Evolutionary conservation across 1,284 basidiomycete species (phyloP), one percentile per base, ranked within the genome.

Genomic region (Irpex sp.): DNA sequence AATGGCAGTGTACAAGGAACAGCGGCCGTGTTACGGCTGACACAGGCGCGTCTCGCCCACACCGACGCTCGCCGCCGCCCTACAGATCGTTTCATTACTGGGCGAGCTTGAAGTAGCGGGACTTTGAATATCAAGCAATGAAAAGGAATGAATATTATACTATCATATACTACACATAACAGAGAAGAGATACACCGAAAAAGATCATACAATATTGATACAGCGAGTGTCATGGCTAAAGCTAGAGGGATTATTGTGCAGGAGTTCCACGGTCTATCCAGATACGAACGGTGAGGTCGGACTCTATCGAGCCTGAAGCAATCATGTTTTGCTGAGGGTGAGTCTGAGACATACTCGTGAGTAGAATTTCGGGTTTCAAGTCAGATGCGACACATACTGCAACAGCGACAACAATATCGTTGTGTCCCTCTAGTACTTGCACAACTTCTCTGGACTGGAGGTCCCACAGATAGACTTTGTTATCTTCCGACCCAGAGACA

Each of bases 391-490:
- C 26, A 73, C 78, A 65, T 65, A 92, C 91, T 40, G 89, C 84
- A 48, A 93, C 85, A 3, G 90, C 86, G 1, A 93, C 87, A 0
- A 92, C 90, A 6, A 91, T 82, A 69, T 92, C 92, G 56, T 79
- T 81, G 76, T 96, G 93, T 1, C 87, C 93, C 64, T 91, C 86
- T 55, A 97, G 80, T 0, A 88, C 82, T 68, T 92, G 89, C 4
- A 95, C 86, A 52, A 96, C 82, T 68, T 92, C 85, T 19, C 94
- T 84, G 4, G 87, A 91, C 73, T 98, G 96, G 36, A 98, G 73
- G 75, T 98, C 94, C 95, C 96, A 98, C 4, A 97, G 82, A 64
- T 94, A 90, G 6, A 94, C 84, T 68, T 91, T 92, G 70, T 92
- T 83, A 72, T 98, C 96, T 76, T 98, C 97, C 69, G 91, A 93